Evolutionary conservation across 768 basidiomycete genomes (phyloP), one percentile per base, ranked within the genome.

Genomic region (Collybia nuda): DNA sequence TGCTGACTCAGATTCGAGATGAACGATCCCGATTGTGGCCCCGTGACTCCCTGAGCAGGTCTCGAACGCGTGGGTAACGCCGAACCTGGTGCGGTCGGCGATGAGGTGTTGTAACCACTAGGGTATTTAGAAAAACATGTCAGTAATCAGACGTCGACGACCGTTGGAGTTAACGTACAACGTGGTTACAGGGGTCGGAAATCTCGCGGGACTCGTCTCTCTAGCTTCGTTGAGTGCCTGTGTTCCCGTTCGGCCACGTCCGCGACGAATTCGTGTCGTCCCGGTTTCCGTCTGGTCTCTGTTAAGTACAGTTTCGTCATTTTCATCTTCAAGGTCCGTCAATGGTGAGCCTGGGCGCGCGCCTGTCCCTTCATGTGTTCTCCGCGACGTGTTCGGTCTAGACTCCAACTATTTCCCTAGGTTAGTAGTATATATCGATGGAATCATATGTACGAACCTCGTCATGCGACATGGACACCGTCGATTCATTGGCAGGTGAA

Each of bases 21-120:
- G 41, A 70, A 55, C 2, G 80, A 76, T 2, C 79, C 79, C 8
- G 78, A 78, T 48, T 71, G 68, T 6, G 79, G 78, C 32, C 75
- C 67, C 22, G 61, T 66, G 29, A 71, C 47, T 28, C 57, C 53
- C 40, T 46, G 42, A 23, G 24, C 49, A 11, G 54, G 44, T 26
- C 48, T 49, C 0, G 55, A 47, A 18, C 24, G 55, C 29, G 50
- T 36, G 22, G 48, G 36, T 39, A 48, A 15, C 14, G 19, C 35
- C 6, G 52, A 51, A 17, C 38, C 43, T 50, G 56, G 35, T 40
- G 21, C 58, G 42, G 15, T 35, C 22, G 18, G 28, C n/a, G 57
- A 40, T 2, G 48, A 41, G 18, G 51, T 39, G 39, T 37, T 40
- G 11, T 47, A 48, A 41, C 42, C 43, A 11, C 48, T 56, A 28